Base-by-base conservation (phyloP, 2,329 filamentous ascomycete species). In the Lizonia empirigonia region DNA sequence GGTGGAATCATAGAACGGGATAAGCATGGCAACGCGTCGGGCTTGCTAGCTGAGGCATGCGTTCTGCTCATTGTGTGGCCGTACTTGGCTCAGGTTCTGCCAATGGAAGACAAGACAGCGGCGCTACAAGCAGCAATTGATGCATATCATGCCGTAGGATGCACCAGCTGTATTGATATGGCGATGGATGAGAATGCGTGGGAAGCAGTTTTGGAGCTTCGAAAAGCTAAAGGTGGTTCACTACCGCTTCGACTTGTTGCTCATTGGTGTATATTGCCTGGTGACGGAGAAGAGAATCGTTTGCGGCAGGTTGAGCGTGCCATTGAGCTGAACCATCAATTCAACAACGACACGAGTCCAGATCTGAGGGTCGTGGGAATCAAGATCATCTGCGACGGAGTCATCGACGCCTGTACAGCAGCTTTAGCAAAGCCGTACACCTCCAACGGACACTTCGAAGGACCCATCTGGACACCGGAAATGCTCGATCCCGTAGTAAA, bases 351-450 rank as follows among this genome's bases (percentile, higher is more conserved):
- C 2, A 78, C 73, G 5, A 76, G 70, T 38, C 79, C 78, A 1
- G 76, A 80, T 54, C 76, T 75, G 47, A 73, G 81, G 15, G 67
- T 88, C 7, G 80, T 83, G 0, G 85, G 85, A 4, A 79, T 87
- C 67, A 88, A 88, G 63, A 68, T 87, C 18, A 85, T 88, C 30
- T 82, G 81, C 59, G 85, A 88, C 52, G 85, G 85, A 9, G 82
- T 85, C 27, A 77, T 88, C 29, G 85, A 88, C 56, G 82, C 82
- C 0, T 88, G 85, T 67, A 87, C 85, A 1, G 85, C 85, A 0
- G 82, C 80, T 0, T 69, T 88, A 2, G 74, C 76, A 1, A 78
- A 85, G 62, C 84, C 85, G 0, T 87, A 87, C 61, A 74, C 78
- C 2, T 63, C 62, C 6, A 79, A 78, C 55, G 77, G 74, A 1